Evolutionary conservation across 805 yeast genomes (phyloP).

Genomic region (Pichia cephalocereana): DNA sequence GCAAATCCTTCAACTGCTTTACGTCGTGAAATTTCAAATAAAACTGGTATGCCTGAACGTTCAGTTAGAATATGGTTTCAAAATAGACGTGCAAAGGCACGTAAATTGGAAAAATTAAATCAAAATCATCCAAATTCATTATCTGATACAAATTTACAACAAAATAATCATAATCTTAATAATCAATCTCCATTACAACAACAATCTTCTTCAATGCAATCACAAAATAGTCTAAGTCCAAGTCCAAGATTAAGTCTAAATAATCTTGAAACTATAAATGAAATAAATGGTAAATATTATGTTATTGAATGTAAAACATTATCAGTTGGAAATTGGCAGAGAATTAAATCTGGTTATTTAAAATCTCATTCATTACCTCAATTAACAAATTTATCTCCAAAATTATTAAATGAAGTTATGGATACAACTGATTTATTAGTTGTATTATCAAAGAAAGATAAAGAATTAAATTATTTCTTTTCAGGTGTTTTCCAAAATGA

Average conservation of each 20-base stretch:
- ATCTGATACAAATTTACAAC: not conserved
- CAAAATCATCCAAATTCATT: slow-evolving; percentile 1
- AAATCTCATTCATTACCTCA: slow-evolving; percentile 32
- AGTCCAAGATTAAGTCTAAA: not conserved
- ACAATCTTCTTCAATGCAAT: too few species aligned
- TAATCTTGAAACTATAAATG: slow-evolving; percentile 26
- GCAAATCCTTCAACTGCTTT: slow-evolving; percentile 70
- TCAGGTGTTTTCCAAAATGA: slow-evolving; percentile 61
- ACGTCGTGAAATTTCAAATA: slow-evolving; percentile 58
- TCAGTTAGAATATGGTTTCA: slow-evolving; percentile 93
- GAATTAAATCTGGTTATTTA: slow-evolving; percentile 57
- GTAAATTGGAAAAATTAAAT: slow-evolving; percentile 50
- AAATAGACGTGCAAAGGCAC: slow-evolving; percentile 70
- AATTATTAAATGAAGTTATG: slow-evolving; percentile 55
- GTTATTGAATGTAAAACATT: slow-evolving; percentile 58
- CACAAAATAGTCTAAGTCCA: not conserved
- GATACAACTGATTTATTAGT: slow-evolving; percentile 60
- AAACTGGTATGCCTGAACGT: slow-evolving; percentile 76
- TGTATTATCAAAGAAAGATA: slow-evolving; percentile 59
- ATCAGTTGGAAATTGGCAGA: slow-evolving; percentile 74
- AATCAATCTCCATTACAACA: too few species aligned
- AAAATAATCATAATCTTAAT: too few species aligned
- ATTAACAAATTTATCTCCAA: slow-evolving; percentile 58
- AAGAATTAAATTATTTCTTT: slow-evolving; percentile 70
- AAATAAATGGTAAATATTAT: slow-evolving; percentile 55